Evolutionary conservation across 257 asterid species (phyloP).

Genomic region (Ballota nigra): DNA sequence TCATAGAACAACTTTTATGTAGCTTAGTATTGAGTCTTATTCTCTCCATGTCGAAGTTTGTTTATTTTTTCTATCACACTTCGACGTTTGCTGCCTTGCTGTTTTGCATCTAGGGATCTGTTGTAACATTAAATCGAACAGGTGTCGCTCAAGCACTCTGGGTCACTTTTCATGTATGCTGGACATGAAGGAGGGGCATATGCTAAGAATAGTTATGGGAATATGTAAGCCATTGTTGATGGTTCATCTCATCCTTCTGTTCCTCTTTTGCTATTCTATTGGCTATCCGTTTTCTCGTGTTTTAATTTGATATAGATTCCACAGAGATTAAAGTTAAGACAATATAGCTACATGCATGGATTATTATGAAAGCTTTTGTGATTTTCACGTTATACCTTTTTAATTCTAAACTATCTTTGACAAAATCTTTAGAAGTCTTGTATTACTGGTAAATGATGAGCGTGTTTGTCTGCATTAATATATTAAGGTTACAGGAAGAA

Average conservation of each 20-base stretch:
- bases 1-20: conserved; percentile 6
- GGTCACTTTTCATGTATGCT: conserved; percentile 99
- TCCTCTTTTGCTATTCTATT: background rate
- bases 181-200: conserved; percentile 97
- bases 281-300: conserved; percentile 8
- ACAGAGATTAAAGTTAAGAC: background rate
- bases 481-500: background rate
- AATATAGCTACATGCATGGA: background rate
- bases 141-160: conserved; percentile 98
- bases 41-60: background rate
- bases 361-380: background rate
- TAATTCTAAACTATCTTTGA: background rate
- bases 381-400: background rate
- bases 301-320: conserved; percentile 6
- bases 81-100: background rate
- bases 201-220: conserved; percentile 95
- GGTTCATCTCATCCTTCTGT: conserved; percentile 2
- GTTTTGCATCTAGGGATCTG: conserved; percentile 11
- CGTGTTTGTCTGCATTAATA: conserved; percentile 2
- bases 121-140: conserved; percentile 30
- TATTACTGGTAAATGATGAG: background rate
- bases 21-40: background rate
- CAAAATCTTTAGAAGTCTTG: background rate
- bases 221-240: conserved; percentile 54
- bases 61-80: conserved; percentile 11